Conservation (phyloP, 257 asterid genomes). For the Echium plantagineum region DNA sequence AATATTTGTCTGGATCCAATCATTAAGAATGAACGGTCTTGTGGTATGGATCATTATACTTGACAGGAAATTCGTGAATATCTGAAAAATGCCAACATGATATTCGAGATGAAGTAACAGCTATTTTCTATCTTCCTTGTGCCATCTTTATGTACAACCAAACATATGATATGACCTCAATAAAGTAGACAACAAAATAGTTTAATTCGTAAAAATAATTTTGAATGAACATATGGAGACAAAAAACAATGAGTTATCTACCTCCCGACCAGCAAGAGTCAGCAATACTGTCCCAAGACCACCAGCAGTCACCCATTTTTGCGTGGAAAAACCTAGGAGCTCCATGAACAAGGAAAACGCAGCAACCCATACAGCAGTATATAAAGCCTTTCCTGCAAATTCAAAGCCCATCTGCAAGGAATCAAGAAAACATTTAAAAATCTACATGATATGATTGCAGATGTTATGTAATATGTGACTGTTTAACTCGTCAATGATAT, state of each 20-base stretch:
- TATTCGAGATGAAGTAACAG: not conserved
- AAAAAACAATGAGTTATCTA: conserved; percentile 11
- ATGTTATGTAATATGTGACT: not conserved
- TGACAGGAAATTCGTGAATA: conserved; percentile 94
- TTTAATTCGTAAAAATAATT: not conserved
- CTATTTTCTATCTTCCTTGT: not conserved
- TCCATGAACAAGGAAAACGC: conserved; percentile 94
- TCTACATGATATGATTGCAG: not conserved
- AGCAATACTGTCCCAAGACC: conserved; percentile 97
- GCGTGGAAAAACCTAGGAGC: conserved; percentile 94
- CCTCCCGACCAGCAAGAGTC: conserved; percentile 99
- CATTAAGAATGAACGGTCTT: conserved; percentile 76
- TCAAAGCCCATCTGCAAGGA: conserved; percentile 83
- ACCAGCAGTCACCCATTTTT: conserved; percentile 96
- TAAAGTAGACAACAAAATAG: too few relatives aligned
- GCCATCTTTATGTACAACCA: not conserved
- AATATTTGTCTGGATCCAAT: conserved; percentile 96
- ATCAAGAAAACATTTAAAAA: conserved; percentile 13
- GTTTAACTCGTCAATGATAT: not conserved
- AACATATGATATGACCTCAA: not conserved
- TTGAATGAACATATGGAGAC: not conserved
- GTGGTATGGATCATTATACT: conserved; percentile 97
- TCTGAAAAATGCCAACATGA: conserved; percentile 33
- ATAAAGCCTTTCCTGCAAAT: conserved; percentile 84
- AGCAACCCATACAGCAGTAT: conserved; percentile 96